Conservation (phyloP, 1,284 basidiomycete species). For the Exsudoporus floridanus region DNA sequence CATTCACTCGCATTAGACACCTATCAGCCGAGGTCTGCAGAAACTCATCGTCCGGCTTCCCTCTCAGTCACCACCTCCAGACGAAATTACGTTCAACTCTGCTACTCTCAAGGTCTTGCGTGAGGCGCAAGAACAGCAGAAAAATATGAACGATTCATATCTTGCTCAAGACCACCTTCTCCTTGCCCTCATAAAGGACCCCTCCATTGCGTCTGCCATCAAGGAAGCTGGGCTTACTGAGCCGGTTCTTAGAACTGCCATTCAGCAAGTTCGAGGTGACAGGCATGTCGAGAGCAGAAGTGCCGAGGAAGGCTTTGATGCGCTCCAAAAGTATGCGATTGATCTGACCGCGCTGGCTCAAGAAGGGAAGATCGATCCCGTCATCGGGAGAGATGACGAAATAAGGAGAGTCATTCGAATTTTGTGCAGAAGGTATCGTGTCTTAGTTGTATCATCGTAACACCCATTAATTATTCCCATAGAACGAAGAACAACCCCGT, state of each 20-base stretch:
- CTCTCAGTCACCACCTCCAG: slow-evolving; percentile 81
- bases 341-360: slow-evolving; percentile 87
- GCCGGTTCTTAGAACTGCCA: slow-evolving; percentile 73
- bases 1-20: slow-evolving; percentile 44
- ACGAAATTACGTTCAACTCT: slow-evolving; percentile 69
- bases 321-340: slow-evolving; percentile 78
- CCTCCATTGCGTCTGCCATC: slow-evolving; percentile 61
- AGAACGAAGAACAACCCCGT: slow-evolving; percentile 93
- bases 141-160: slow-evolving; percentile 90
- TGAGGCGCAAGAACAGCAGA: slow-evolving; percentile 79
- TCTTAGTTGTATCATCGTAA: not conserved
- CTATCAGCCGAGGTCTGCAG: slow-evolving; percentile 63
- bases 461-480: slow-evolving; percentile 16
- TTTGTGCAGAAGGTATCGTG: slow-evolving; percentile 63
- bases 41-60: slow-evolving; percentile 77
- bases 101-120: slow-evolving; percentile 68
- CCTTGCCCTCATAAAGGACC: slow-evolving; percentile 66
- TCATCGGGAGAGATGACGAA: slow-evolving; percentile 89
- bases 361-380: slow-evolving; percentile 91
- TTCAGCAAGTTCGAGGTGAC: slow-evolving; percentile 80
- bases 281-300: slow-evolving; percentile 78
- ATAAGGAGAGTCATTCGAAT: slow-evolving; percentile 74
- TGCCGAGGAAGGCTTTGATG: slow-evolving; percentile 87
- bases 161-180: slow-evolving; percentile 89
- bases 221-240: slow-evolving; percentile 77